phyloP scores from a whole-genome alignment of 345 rosid genomes.

The Dimocarpus longan region DNA sequence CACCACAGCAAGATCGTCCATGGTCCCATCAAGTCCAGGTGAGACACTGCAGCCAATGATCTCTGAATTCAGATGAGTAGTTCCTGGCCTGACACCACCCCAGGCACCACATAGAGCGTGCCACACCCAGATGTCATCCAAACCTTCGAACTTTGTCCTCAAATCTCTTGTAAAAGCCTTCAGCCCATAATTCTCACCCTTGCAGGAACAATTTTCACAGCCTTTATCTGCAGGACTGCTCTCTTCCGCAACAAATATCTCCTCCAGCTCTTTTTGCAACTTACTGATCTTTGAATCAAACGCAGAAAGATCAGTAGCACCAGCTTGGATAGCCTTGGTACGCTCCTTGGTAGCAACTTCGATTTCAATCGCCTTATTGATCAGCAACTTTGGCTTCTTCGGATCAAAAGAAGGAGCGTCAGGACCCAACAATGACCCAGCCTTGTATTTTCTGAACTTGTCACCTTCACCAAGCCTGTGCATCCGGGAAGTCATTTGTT shows the following conservation, averaged over 20 bases:
- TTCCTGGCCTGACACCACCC: constrained; percentile 81
- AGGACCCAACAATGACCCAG: constrained; percentile 52
- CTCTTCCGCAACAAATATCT: constrained; percentile 40
- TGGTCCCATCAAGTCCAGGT: constrained; percentile 59
- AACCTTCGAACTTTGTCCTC: constrained; percentile 57
- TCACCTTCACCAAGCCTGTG: constrained; percentile 63
- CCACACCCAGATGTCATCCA: constrained; percentile 83
- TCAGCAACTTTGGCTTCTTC: constrained; percentile 67
- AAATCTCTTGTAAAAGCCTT: constrained; percentile 66
- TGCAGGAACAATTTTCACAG: constrained; percentile 29
- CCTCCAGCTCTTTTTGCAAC: constrained; percentile 53
- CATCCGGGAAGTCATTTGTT: constrained; percentile 84
- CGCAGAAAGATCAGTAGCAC: constrained; percentile 33
- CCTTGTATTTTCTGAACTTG: constrained; percentile 66
- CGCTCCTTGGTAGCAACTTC: constrained; percentile 60
- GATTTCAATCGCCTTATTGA: constrained; percentile 70
- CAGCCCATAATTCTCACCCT: constrained; percentile 43
- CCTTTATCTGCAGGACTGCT: neutral
- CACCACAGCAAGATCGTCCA: constrained; percentile 81
- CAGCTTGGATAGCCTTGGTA: constrained; percentile 43
- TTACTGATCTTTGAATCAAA: constrained; percentile 44
- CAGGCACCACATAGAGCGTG: constrained; percentile 91
- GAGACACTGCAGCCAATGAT: constrained; percentile 47
- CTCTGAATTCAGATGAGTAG: constrained; percentile 53
- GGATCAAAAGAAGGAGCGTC: constrained; percentile 54